Percentiles rank a stretch among this genome's conserved stretches.
phyloP scores from a whole-genome alignment of 2,329 filamentous ascomycete species.

The Aspergillus cejpii region DNA sequence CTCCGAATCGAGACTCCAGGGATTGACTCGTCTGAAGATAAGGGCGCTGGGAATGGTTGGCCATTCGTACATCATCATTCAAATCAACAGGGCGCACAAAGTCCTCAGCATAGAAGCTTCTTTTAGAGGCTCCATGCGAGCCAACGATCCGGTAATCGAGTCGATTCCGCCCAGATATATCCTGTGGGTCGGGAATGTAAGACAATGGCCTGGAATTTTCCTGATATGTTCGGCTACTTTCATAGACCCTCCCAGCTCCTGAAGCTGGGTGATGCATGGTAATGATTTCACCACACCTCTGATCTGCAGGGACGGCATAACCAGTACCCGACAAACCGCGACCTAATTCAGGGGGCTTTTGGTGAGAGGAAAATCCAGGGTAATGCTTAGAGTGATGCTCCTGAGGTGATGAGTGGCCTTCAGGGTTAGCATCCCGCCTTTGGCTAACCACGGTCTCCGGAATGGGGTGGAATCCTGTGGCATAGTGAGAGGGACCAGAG shows the following conservation, averaged over 20 bases:
- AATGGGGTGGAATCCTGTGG: slow-evolving; percentile 13
- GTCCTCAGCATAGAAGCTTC: slow-evolving; percentile 32
- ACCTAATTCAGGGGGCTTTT: slow-evolving; percentile 9
- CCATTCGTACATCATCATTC: slow-evolving; percentile 19
- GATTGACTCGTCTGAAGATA: slow-evolving; percentile 11
- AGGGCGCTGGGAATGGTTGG: slow-evolving; percentile 15
- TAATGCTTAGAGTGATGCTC: slow-evolving; percentile 5
- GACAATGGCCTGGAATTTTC: slow-evolving; percentile 6
- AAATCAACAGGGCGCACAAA: slow-evolving; percentile 33
- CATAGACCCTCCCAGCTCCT: slow-evolving; percentile 15
- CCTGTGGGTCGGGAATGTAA: slow-evolving; percentile 10
- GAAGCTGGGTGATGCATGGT: slow-evolving; percentile 12
- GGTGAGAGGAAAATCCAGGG: slow-evolving; percentile 7
- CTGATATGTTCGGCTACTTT: slow-evolving; percentile 16
- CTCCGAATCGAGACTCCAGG: slow-evolving; percentile 14
- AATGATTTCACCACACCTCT: slow-evolving; percentile 15
- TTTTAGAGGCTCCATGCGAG: slow-evolving; percentile 15
- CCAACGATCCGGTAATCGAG: slow-evolving; percentile 15
- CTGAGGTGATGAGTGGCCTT: slow-evolving; percentile 13
- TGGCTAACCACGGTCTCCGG: slow-evolving; percentile 16
- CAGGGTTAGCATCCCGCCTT: slow-evolving; percentile 12
- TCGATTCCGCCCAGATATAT: slow-evolving; percentile 12
- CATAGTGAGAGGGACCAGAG: slow-evolving; percentile 11
- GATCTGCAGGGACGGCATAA: slow-evolving; percentile 16
- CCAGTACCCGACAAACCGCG: slow-evolving; percentile 12